Conservation (phyloP, 805 yeast genomes). For the Schizosaccharomyces osmophilus region DNA sequence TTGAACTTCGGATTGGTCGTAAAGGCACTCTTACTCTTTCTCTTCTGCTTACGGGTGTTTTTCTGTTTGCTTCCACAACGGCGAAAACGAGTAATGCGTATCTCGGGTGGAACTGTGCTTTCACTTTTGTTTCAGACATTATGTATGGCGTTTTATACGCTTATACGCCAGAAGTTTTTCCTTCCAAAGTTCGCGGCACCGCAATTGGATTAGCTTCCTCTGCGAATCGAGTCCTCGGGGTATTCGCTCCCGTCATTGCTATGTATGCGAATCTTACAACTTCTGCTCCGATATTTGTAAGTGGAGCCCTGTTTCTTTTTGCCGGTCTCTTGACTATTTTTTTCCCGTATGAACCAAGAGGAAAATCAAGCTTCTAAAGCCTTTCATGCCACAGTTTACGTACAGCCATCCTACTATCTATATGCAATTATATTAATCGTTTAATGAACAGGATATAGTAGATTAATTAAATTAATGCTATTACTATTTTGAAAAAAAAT, state of each 20-base stretch:
- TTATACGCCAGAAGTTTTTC: slow-evolving; percentile 26
- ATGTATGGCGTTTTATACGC: slow-evolving; percentile 24
- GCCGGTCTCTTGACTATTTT: slow-evolving; percentile 21
- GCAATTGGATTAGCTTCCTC: slow-evolving; percentile 27
- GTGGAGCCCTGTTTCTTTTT: slow-evolving; percentile 23
- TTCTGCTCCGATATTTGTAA: slow-evolving; percentile 24
- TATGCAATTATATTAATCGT: too few relatives aligned
- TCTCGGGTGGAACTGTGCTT: slow-evolving; percentile 14
- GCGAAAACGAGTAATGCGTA: slow-evolving; percentile 31
- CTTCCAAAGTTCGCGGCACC: slow-evolving; percentile 17
- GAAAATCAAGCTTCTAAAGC: background rate
- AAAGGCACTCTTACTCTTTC: slow-evolving; percentile 32
- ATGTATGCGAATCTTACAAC: slow-evolving; percentile 24
- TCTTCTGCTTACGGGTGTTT: slow-evolving; percentile 28
- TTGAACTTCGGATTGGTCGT: slow-evolving; percentile 20
- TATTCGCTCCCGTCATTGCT: slow-evolving; percentile 25
- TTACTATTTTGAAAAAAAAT: too few relatives aligned
- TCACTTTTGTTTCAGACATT: slow-evolving; percentile 5
- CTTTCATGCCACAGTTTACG: too few relatives aligned
- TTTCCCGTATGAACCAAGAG: slow-evolving; percentile 25
- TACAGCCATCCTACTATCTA: too few relatives aligned
- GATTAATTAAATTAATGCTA: too few relatives aligned
- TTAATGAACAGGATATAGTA: too few relatives aligned
- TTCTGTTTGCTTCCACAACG: slow-evolving; percentile 38
- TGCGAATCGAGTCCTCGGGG: slow-evolving; percentile 21